Percentiles rank a stretch among this genome's conserved stretches.
Evolutionary conservation across 2,329 filamentous ascomycete species (phyloP).

Genomic region (Aspergillus neoniger): DNA sequence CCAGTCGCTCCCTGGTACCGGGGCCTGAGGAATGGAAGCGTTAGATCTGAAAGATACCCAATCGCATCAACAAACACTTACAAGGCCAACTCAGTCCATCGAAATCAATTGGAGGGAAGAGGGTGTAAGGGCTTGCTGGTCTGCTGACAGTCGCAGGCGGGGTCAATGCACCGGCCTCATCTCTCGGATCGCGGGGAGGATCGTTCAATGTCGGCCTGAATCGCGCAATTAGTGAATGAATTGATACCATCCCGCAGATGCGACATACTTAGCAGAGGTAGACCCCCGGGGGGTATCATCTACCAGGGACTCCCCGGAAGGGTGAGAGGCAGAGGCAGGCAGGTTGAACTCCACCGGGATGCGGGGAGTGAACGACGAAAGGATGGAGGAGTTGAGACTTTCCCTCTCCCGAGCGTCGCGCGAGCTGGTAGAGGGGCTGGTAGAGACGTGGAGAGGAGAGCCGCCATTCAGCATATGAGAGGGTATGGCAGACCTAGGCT

Average conservation of each 20-base stretch:
- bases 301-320: conserved; percentile 21
- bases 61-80: conserved; percentile 33
- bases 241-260: not conserved
- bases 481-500: conserved; percentile 56
- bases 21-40: conserved; percentile 34
- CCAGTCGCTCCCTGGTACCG: conserved; percentile 54
- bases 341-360: conserved; percentile 35
- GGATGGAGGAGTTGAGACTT: conserved; percentile 60
- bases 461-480: conserved; percentile 59
- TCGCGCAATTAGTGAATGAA: not conserved
- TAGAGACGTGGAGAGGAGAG: conserved; percentile 53
- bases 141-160: conserved; percentile 55
- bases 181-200: conserved; percentile 55
- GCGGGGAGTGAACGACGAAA: conserved; percentile 55
- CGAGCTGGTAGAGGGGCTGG: conserved; percentile 49
- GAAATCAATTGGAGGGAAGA: conserved; percentile 54
- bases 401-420: conserved; percentile 59
- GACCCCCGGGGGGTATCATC: conserved; percentile 23
- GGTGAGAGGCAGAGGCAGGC: conserved; percentile 19
- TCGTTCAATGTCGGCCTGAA: conserved; percentile 45
- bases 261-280: conserved; percentile 29
- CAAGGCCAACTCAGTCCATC: conserved; percentile 56
- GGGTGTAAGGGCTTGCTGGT: conserved; percentile 52
- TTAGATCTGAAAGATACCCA: conserved; percentile 12
- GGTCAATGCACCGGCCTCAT: conserved; percentile 53